Conservation (phyloP, 768 basidiomycete species). For the Boletus reticulatus region DNA sequence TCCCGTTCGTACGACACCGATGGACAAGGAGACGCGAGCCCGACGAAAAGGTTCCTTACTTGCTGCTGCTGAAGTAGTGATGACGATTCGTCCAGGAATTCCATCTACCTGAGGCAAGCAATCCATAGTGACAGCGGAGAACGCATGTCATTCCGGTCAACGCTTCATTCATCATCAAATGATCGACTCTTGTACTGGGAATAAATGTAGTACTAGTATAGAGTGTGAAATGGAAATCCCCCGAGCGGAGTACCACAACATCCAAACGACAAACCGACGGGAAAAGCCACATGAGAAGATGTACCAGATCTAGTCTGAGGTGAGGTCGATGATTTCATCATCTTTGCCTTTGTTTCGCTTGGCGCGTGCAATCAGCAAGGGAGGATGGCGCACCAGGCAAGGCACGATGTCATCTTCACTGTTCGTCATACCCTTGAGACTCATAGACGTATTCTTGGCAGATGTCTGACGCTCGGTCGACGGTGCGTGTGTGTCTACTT, state of each 20-base stretch:
- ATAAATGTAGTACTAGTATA: no score
- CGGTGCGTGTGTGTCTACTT: neutral
- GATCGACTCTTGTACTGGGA: no score
- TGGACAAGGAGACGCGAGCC: no score
- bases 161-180: no score
- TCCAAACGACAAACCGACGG: neutral
- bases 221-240: neutral
- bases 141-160: no score
- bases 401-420: neutral
- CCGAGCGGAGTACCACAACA: no score
- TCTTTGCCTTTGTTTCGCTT: constrained; percentile 8
- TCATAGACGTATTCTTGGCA: neutral
- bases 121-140: no score
- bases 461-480: neutral
- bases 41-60: no score
- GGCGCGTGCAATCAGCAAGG: constrained; percentile 24
- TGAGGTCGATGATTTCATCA: constrained; percentile 42
- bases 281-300: neutral
- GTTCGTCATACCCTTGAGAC: neutral
- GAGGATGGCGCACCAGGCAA: neutral
- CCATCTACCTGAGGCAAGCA: no score
- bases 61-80: no score
- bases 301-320: constrained; percentile 24
- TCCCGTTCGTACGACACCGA: no score
- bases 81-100: no score